phyloP scores from a whole-genome alignment of 1,284 basidiomycete species.

The Cryptococcus neoformans region DNA sequence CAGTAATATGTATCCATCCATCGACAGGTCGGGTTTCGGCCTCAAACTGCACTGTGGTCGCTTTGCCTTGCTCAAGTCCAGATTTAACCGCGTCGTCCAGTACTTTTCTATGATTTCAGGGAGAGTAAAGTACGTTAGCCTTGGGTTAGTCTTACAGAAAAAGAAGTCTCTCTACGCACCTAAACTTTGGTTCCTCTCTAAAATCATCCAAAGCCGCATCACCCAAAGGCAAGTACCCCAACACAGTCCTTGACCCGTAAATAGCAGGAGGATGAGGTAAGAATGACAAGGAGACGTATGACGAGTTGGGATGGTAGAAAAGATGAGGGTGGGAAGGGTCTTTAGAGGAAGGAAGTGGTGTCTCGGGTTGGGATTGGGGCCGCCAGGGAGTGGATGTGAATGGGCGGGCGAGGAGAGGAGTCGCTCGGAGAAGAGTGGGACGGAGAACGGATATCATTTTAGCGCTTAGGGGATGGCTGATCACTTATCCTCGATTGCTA shows the following conservation, averaged over 20 bases:
- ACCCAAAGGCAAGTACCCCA: slow-evolving; percentile 38
- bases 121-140: background rate
- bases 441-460: background rate
- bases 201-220: slow-evolving; percentile 35
- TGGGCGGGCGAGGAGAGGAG: background rate
- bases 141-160: background rate
- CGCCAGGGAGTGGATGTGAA: background rate
- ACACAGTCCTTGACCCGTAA: slow-evolving; percentile 15
- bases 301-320: slow-evolving; percentile 35
- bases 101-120: slow-evolving; percentile 3
- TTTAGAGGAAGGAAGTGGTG: slow-evolving; percentile 11
- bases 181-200: slow-evolving; percentile 32
- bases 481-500: no score
- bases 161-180: slow-evolving; percentile 12
- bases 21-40: slow-evolving; percentile 42
- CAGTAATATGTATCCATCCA: slow-evolving; percentile 47
- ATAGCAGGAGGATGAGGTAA: slow-evolving; percentile 24
- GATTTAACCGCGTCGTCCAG: slow-evolving; percentile 28
- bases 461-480: background rate
- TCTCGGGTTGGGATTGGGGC: background rate
- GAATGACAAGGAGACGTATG: slow-evolving; percentile 33
- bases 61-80: slow-evolving; percentile 18
- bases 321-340: slow-evolving; percentile 42
- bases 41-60: slow-evolving; percentile 34
- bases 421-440: background rate